Evolutionary conservation across 768 basidiomycete species (phyloP), one percentile per base, ranked within the genome.

Genomic region (Amanita polypyramis): DNA sequence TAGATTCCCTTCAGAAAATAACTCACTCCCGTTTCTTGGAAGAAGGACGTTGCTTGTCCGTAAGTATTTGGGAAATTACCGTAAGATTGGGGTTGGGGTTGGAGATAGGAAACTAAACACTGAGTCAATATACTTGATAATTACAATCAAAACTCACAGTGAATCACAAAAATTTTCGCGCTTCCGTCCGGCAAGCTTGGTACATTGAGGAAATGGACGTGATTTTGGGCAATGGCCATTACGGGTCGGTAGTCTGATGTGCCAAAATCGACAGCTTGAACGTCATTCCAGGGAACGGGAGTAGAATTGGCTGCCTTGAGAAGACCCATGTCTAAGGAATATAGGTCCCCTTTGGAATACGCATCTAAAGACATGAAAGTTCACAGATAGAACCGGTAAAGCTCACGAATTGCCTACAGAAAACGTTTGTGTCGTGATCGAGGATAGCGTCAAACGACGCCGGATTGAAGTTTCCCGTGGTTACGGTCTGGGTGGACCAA

Each of bases 361-460:
- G 81, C 84, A 62, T 88, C 86, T 85, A 35, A n/a, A 34, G 12
- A 45, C 3, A 23, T 6, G 10, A 3, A 25, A 17, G 39, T 32
- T 11, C 12, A 47, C 40, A 44, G 45, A 12, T 27, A 45, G 33
- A 43, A 52, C 29, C 25, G 51, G 12, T 43, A 29, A 45, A 23
- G 10, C 45, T 4, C 32, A 9, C 38, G 17, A 39, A 45, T 37
- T 45, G 45, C 64, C 72, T 54, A 85, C 84, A 93, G 66, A 96
- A 84, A 51, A 84, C 79, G 52, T 95, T 93, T 43, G 93, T 97
- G 62, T 97, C 93, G 54, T 95, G 93, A 66, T 97, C 93, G 29
- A 97, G 75, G 52, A 95, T 80, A 21, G 85, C 76, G 21, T 69
- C 72, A 56, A 81, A 83, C 15, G 77, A 75, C 2, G 71, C 62